These are phyloP conservation scores for Penicillium lagena DNA, from an alignment of 495 filamentous ascomycete species.

Conservation along the genomic window DNA sequence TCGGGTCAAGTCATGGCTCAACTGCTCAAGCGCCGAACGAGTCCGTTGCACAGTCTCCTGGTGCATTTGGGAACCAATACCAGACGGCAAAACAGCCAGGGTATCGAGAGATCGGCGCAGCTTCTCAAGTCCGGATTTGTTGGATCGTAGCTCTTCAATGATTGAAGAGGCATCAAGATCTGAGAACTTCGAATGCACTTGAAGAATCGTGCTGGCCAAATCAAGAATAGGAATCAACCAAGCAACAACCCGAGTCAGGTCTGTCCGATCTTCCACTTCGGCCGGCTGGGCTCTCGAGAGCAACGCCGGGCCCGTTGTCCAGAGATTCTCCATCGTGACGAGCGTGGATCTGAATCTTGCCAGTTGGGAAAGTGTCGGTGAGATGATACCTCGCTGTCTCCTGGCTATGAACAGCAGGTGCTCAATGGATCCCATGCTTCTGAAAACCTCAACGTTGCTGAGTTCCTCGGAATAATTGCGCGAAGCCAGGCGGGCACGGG, in stretches of 20 bases:
- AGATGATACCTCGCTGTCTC: conserved; percentile 56
- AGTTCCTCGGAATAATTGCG: conserved; percentile 78
- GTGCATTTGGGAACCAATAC: conserved; percentile 42
- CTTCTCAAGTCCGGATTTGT: conserved; percentile 39
- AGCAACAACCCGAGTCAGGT: conserved; percentile 22
- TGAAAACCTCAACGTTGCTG: conserved; percentile 64
- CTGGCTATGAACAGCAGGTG: conserved; percentile 65
- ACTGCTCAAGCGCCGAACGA: conserved; percentile 28
- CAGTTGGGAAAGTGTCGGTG: conserved; percentile 32
- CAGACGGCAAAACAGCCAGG: conserved; percentile 48
- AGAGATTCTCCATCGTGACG: conserved; percentile 34
- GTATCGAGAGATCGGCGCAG: conserved; percentile 33
- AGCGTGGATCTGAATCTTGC: conserved; percentile 28
- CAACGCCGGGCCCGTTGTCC: conserved; percentile 26
- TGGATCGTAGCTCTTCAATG: conserved; percentile 35
- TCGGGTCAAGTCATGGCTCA: conserved; percentile 37
- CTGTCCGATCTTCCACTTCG: conserved; percentile 11
- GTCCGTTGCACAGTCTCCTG: conserved; percentile 39
- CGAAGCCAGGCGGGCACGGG: conserved; percentile 55
- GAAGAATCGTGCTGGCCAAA: conserved; percentile 37
- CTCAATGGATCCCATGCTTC: conserved; percentile 77
- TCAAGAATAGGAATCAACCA: conserved; percentile 48
- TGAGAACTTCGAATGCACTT: conserved; percentile 56
- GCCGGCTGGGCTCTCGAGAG: conserved; percentile 20
- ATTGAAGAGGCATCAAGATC: conserved; percentile 36